Percentiles rank a stretch among this genome's conserved stretches.
These are phyloP conservation scores for Nothophytophthora sp. DNA, from an alignment of 352 stramenopile genomes.

Conservation along the genomic window DNA sequence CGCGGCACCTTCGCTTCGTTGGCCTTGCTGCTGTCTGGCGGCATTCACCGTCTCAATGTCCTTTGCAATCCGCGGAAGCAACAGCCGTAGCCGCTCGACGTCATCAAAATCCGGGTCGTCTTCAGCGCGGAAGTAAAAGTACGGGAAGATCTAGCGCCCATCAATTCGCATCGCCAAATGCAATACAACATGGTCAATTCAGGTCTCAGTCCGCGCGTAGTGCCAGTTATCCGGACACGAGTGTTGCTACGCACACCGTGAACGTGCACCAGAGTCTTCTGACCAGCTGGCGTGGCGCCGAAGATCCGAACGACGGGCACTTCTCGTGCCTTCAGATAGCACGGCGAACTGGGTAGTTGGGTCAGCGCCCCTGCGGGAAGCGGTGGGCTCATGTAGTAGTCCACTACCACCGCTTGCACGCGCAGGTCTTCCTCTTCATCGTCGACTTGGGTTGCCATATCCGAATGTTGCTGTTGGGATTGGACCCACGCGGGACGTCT, in stretches of 20 bases:
- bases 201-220: background rate
- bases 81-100: conserved; percentile 40
- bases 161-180: background rate
- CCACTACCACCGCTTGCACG: conserved; percentile 79
- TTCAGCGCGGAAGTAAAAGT: conserved; percentile 88
- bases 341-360: conserved; percentile 56
- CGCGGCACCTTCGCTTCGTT: conserved; percentile 10
- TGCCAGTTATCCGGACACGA: background rate
- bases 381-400: conserved; percentile 78
- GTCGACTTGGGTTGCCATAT: background rate
- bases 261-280: conserved; percentile 90
- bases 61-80: conserved; percentile 71
- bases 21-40: conserved; percentile 44
- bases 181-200: background rate
- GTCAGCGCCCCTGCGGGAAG: conserved; percentile 50
- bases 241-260: conserved; percentile 62
- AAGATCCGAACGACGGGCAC: conserved; percentile 91
- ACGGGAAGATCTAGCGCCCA: conserved; percentile 75
- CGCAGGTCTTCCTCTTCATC: conserved; percentile 45
- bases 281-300: conserved; percentile 85
- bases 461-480: too few relatives aligned
- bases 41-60: conserved; percentile 66
- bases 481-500: too few relatives aligned
- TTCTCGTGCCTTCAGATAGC: conserved; percentile 60
- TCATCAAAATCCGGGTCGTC: conserved; percentile 67